These are phyloP conservation scores for Wickerhamiella shivajii DNA, from an alignment of 805 yeast species.

Conservation along the genomic window DNA sequence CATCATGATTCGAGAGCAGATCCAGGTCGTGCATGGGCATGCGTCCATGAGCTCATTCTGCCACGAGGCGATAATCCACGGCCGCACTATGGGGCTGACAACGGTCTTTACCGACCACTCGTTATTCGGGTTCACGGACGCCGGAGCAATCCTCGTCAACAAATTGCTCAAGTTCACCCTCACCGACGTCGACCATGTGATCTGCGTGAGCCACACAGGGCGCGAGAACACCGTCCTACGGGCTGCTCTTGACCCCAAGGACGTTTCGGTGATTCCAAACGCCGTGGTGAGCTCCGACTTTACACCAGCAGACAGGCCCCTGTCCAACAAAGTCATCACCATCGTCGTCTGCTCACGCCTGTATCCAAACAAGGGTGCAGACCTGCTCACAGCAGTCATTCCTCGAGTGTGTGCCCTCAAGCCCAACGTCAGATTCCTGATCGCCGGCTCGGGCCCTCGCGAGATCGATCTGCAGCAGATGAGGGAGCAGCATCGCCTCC, in stretches of 20 bases:
- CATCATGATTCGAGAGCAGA: slow-evolving; percentile 69
- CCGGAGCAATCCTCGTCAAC: slow-evolving; percentile 72
- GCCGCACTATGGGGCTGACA: slow-evolving; percentile 76
- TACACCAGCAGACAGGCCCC: slow-evolving; percentile 22
- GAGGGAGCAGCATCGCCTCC: slow-evolving; percentile 73
- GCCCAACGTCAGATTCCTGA: slow-evolving; percentile 55
- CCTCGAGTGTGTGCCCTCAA: slow-evolving; percentile 62
- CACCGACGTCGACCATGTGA: slow-evolving; percentile 78
- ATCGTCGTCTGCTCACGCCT: slow-evolving; percentile 83
- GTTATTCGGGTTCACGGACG: slow-evolving; percentile 80
- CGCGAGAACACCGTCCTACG: slow-evolving; percentile 89
- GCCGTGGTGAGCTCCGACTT: slow-evolving; percentile 88
- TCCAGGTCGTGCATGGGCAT: slow-evolving; percentile 89
- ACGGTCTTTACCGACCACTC: slow-evolving; percentile 96
- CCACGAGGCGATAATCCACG: slow-evolving; percentile 86
- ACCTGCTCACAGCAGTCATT: slow-evolving; percentile 64
- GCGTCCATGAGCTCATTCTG: slow-evolving; percentile 78
- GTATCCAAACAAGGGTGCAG: slow-evolving; percentile 95
- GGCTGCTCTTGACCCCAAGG: slow-evolving; percentile 62
- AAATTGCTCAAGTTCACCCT: slow-evolving; percentile 71
- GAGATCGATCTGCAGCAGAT: slow-evolving; percentile 88
- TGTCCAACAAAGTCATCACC: slow-evolving; percentile 38
- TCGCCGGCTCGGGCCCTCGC: slow-evolving; percentile 97
- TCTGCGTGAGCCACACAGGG: slow-evolving; percentile 94
- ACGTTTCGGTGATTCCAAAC: slow-evolving; percentile 85